Percentiles rank a stretch among this genome's conserved stretches.
These are phyloP conservation scores for Ceratocystis colombiana DNA, from an alignment of 2,329 filamentous ascomycete species.

Conservation along the genomic window DNA sequence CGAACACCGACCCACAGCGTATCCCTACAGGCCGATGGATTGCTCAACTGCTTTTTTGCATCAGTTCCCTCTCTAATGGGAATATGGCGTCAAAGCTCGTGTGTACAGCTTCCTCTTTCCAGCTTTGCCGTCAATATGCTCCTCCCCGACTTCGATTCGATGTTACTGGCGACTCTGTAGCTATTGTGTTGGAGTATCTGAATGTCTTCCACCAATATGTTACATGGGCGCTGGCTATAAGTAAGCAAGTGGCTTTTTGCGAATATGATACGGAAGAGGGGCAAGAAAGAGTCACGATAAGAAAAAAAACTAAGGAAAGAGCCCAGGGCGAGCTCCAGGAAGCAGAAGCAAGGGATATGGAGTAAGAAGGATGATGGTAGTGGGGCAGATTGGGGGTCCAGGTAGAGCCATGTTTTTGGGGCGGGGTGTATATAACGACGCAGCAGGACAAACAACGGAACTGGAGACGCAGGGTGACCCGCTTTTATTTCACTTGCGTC, in stretches of 20 bases:
- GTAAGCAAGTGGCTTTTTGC: not conserved
- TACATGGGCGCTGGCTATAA: not conserved
- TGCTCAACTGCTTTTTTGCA: not conserved
- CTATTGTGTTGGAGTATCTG: not conserved
- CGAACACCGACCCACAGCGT: not conserved
- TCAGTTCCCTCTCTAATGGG: not conserved
- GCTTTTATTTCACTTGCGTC: not conserved
- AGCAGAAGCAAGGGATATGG: not conserved
- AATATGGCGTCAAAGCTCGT: not conserved
- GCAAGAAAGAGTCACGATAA: slow-evolving; percentile 13
- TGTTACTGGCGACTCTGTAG: not conserved
- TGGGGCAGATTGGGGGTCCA: not conserved
- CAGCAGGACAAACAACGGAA: not conserved
- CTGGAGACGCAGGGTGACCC: not conserved
- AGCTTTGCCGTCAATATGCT: not conserved
- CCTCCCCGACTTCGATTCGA: not conserved
- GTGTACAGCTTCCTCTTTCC: not conserved
- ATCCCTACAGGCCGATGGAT: not conserved
- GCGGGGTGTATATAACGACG: not conserved
- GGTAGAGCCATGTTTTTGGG: not conserved
- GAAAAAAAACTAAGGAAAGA: not conserved
- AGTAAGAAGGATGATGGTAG: not conserved
- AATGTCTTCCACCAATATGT: not conserved
- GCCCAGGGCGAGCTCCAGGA: not conserved
- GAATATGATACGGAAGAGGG: not conserved